Conservation (phyloP, 805 yeast species). For the Yamadazyma scolyti region DNA sequence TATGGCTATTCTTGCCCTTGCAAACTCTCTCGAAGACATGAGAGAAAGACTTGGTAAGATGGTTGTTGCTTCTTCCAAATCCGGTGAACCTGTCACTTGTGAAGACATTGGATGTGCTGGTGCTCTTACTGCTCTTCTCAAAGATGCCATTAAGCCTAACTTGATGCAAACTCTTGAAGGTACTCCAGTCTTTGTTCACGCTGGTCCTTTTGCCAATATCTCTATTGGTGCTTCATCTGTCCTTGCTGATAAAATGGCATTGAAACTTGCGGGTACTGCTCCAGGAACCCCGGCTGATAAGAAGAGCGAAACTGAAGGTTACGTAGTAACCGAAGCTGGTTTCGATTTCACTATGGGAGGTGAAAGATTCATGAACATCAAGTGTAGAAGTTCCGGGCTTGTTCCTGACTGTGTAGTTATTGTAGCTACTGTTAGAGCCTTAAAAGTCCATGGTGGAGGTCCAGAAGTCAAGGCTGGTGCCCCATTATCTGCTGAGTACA, state of each 20-base stretch:
- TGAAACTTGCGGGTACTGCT: conserved; percentile 70
- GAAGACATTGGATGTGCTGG: conserved; percentile 87
- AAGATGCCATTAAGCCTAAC: conserved; percentile 81
- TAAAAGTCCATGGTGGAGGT: conserved; percentile 86
- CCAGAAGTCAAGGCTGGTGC: conserved; percentile 87
- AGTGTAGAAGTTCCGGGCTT: conserved; percentile 77
- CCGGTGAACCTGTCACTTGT: conserved; percentile 74
- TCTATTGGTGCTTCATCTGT: conserved; percentile 85
- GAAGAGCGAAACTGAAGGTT: conserved; percentile 56
- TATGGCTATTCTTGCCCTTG: conserved; percentile 80
- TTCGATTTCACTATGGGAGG: conserved; percentile 93
- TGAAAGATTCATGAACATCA: conserved; percentile 79
- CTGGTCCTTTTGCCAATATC: conserved; percentile 86
- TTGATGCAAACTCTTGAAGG: conserved; percentile 88
- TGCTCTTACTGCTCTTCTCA: conserved; percentile 75
- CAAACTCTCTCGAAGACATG: conserved; percentile 66
- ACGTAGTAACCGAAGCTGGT: conserved; percentile 84
- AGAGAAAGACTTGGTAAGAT: conserved; percentile 71
- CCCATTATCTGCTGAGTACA: conserved; percentile 68
- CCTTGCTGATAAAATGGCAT: conserved; percentile 77
- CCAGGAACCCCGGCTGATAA: conserved; percentile 40
- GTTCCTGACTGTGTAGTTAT: conserved; percentile 74
- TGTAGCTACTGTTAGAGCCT: conserved; percentile 82
- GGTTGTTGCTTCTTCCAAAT: conserved; percentile 66
- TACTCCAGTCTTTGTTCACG: conserved; percentile 83